phyloP scores from a whole-genome alignment of 495 filamentous ascomycete genomes.

The Polyplosphaeria fusca region DNA sequence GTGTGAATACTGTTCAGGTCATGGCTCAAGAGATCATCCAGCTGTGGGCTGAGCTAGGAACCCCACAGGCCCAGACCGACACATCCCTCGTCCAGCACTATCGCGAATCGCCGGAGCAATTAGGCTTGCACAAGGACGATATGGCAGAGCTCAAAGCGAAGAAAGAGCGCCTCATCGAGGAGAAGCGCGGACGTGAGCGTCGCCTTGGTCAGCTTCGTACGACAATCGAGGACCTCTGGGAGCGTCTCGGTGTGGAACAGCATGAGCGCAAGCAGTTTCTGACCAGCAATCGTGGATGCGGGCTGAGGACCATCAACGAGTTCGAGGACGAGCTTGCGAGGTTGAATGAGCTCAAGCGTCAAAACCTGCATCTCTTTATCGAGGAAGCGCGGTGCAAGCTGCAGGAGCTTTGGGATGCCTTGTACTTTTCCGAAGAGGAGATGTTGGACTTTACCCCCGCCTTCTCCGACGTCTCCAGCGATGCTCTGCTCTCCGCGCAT shows the following conservation, averaged over 20 bases:
- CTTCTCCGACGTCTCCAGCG: slow-evolving; percentile 84
- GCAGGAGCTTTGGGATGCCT: slow-evolving; percentile 87
- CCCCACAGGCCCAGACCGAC: slow-evolving; percentile 89
- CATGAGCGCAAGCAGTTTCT: slow-evolving; percentile 79
- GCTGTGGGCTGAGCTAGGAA: slow-evolving; percentile 92
- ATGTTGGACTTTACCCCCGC: slow-evolving; percentile 96
- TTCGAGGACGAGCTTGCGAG: slow-evolving; percentile 84
- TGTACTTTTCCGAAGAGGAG: slow-evolving; percentile 96
- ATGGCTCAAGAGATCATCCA: slow-evolving; percentile 82
- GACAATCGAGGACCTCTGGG: slow-evolving; percentile 81
- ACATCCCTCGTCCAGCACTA: slow-evolving; percentile 79
- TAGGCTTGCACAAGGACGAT: slow-evolving; percentile 86
- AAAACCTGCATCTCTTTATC: slow-evolving; percentile 92
- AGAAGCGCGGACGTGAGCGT: slow-evolving; percentile 83
- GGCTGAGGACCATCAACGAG: slow-evolving; percentile 84
- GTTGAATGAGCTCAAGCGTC: slow-evolving; percentile 86
- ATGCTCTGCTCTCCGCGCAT: slow-evolving; percentile 84
- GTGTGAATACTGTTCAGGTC: slow-evolving; percentile 68
- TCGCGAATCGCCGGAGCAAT: slow-evolving; percentile 83
- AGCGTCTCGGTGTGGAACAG: slow-evolving; percentile 79
- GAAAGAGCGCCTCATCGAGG: slow-evolving; percentile 84
- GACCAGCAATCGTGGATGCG: slow-evolving; percentile 67
- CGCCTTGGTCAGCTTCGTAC: slow-evolving; percentile 70
- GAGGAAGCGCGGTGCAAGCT: slow-evolving; percentile 87
- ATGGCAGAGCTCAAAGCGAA: slow-evolving; percentile 65